Evolutionary conservation across 495 filamentous ascomycete genomes (phyloP), one percentile per base, ranked within the genome.

Genomic region (Xylaria nigripes): DNA sequence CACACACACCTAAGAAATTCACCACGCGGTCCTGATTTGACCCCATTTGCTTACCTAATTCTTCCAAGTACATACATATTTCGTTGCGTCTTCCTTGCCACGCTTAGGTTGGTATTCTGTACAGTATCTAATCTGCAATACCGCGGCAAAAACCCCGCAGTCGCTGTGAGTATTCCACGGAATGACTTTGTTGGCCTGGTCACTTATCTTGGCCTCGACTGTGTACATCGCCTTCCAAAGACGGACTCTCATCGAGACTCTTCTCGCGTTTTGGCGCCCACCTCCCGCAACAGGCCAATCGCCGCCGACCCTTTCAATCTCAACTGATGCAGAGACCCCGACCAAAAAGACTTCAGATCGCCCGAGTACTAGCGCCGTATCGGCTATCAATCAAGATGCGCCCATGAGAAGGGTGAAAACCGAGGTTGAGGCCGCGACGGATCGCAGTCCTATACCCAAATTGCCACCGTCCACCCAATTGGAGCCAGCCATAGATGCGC

Each of bases 161-260:
- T 9, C 9, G 23, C 21, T 1, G 18, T n/a, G 13, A 2, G n/a
- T 32, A 7, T 13, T 12, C 1, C 15, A 18, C 8, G 27, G 36
- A 6, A 81, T 80, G 77, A 73, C 69, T 60, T 64, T 79, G 52
- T 55, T 83, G 19, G 79, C 77, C 49, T 60, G 81, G 48, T 77
- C 78, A 6, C 61, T 81, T 19, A 67, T 82, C 55, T 61, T 81
- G 51, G 79, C 74, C 18, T 79, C 79, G 0, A 51, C 81, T 32
- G 68, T 81, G 13, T 71, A 76, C 45, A 61, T 80, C 49, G 68
- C 72, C 49, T 74, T 79, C 51, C 68, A 69, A 48, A 72, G 70
- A 55, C 76, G 73, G 27, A 66, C 72, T 41, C 61, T 74, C 16
- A 54, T 75, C 18, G 50, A 60, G 49, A 66, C 51, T 23, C 45